Conservation (phyloP, 2,329 filamentous ascomycete genomes). For the Byssoonygena ceratinophila region DNA sequence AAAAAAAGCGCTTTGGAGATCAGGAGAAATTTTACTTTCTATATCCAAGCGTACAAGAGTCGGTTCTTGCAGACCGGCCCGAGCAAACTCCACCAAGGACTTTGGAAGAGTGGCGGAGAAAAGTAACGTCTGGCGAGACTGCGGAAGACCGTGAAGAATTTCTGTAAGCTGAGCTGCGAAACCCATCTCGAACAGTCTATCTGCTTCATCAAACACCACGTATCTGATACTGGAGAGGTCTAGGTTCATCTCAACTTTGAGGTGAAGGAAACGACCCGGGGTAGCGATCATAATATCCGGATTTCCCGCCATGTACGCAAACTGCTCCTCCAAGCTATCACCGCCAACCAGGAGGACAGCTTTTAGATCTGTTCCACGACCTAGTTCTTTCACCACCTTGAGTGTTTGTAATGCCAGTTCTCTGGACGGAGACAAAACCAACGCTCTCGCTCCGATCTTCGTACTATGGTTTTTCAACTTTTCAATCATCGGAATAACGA, state of each 20-base stretch:
- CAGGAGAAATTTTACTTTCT: constrained; percentile 90
- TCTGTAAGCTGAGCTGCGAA: constrained; percentile 89
- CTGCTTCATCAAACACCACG: constrained; percentile 94
- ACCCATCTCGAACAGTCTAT: constrained; percentile 96
- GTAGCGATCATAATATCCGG: constrained; percentile 97
- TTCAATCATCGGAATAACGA: constrained; percentile 97
- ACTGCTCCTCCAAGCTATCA: constrained; percentile 92
- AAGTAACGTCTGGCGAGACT: constrained; percentile 74
- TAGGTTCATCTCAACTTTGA: constrained; percentile 92
- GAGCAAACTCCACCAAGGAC: constrained; percentile 88
- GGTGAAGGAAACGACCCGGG: constrained; percentile 86
- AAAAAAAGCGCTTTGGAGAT: constrained; percentile 93
- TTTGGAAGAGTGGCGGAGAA: constrained; percentile 94
- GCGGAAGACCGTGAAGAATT: constrained; percentile 78
- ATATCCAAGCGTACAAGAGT: constrained; percentile 81
- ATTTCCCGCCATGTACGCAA: constrained; percentile 81
- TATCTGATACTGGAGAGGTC: constrained; percentile 87
- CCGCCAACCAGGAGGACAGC: constrained; percentile 86
- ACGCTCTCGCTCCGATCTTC: constrained; percentile 70
- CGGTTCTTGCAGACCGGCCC: constrained; percentile 85
- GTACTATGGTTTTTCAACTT: constrained; percentile 78
- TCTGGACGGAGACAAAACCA: constrained; percentile 85
- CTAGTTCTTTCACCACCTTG: constrained; percentile 92
- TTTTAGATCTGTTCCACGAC: constrained; percentile 80
- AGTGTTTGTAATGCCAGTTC: constrained; percentile 90